phyloP scores from a whole-genome alignment of 2,329 filamentous ascomycete species.

The Penicillium brasilianum region DNA sequence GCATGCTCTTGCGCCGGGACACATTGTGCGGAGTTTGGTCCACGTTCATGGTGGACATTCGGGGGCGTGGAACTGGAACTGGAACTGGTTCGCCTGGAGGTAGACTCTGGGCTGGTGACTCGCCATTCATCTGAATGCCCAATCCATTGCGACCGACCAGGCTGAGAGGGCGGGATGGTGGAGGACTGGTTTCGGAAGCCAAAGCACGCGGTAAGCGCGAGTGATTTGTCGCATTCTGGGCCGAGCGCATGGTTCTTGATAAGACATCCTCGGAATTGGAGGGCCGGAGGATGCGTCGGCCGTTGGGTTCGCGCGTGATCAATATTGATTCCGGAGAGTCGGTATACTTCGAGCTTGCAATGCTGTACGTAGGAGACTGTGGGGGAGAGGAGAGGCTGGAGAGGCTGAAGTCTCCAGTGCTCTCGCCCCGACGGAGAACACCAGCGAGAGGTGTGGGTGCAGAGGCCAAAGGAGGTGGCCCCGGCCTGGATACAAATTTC shows the following conservation, averaged over 20 bases:
- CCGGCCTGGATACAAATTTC: constrained; percentile 38
- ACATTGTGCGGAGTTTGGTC: constrained; percentile 24
- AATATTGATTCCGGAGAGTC: constrained; percentile 29
- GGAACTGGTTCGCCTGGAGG: constrained; percentile 19
- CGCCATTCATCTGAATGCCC: constrained; percentile 19
- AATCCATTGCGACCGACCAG: constrained; percentile 23
- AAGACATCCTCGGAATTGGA: constrained; percentile 40
- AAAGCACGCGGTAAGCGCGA: constrained; percentile 24
- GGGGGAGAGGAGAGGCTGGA: constrained; percentile 38
- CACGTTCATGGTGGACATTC: constrained; percentile 20
- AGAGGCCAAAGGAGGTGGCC: constrained; percentile 18
- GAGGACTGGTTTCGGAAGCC: constrained; percentile 20
- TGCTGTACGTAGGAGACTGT: constrained; percentile 38
- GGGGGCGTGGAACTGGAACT: constrained; percentile 19
- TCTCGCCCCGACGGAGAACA: constrained; percentile 21
- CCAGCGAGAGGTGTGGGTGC: constrained; percentile 23
- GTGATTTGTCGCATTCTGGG: constrained; percentile 20
- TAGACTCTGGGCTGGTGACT: constrained; percentile 11
- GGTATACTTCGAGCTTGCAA: constrained; percentile 29
- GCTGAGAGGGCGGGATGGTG: constrained; percentile 31
- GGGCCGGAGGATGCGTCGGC: constrained; percentile 31
- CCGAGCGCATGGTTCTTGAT: constrained; percentile 22
- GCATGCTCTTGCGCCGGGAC: constrained; percentile 41
- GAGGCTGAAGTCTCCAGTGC: constrained; percentile 25
- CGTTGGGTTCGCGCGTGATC: constrained; percentile 18